Conservation (phyloP, 129 eudicot species). For the Saussurea involucrata region DNA sequence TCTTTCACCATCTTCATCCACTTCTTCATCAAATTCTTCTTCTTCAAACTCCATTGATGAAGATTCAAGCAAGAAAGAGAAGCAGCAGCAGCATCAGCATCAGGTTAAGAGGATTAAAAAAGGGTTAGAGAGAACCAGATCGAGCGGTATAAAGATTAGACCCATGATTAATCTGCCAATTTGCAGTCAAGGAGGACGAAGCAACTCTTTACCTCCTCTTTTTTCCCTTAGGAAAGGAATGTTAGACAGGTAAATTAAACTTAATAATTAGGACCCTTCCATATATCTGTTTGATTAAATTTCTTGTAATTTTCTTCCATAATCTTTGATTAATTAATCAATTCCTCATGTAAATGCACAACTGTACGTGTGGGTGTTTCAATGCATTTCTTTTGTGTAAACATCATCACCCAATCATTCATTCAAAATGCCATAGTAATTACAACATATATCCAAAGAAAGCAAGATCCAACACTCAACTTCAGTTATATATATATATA, state of each 20-base stretch:
- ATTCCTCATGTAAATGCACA: constrained; percentile 23
- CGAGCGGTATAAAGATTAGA: constrained; percentile 63
- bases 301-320: background rate
- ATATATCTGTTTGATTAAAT: background rate
- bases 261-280: background rate
- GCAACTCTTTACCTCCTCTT: constrained; percentile 65
- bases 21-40: constrained; percentile 61
- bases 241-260: constrained; percentile 41
- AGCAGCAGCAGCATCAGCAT: background rate
- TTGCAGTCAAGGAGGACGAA: constrained; percentile 50
- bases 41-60: constrained; percentile 50
- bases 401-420: background rate
- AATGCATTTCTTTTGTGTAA: constrained; percentile 6
- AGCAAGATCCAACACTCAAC: constrained; percentile 3
- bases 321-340: background rate
- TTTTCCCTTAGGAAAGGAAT: constrained; percentile 59
- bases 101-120: constrained; percentile 50
- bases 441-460: too few relatives aligned
- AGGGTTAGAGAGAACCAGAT: constrained; percentile 75
- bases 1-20: constrained; percentile 49
- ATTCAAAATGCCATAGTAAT: background rate
- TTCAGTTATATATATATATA: constrained; percentile 12
- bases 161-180: constrained; percentile 79
- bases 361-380: constrained; percentile 18
- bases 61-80: constrained; percentile 40